Percentiles rank a stretch among this genome's conserved stretches.
Evolutionary conservation across 1,139 yeast species (phyloP).

Genomic region (Scheffersomyces quercinus): DNA sequence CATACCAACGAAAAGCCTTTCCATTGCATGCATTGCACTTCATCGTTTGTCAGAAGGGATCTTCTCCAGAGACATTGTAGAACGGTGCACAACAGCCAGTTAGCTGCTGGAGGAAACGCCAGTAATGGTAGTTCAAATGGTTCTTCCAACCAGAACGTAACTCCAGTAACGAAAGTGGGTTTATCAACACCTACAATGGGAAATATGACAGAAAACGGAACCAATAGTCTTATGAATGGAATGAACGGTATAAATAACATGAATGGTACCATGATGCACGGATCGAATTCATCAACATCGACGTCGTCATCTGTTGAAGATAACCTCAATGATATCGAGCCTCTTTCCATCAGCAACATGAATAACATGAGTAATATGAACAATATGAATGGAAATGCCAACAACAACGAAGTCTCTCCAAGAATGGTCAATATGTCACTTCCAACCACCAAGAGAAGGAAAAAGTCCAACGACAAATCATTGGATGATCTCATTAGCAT

Average conservation of each 20-base stretch:
- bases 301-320: background rate
- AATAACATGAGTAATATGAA: constrained; percentile 3
- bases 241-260: no score
- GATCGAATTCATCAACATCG: background rate
- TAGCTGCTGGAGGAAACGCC: constrained; percentile 4
- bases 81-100: constrained; percentile 61
- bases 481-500: background rate
- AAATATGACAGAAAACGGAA: no score
- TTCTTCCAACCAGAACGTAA: no score
- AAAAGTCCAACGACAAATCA: background rate
- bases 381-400: constrained; percentile 7
- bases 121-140: background rate
- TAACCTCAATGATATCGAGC: background rate
- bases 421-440: background rate
- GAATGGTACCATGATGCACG: no score
- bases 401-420: background rate
- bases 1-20: constrained; percentile 85
- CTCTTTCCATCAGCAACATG: constrained; percentile 2
- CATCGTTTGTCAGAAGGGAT: constrained; percentile 77
- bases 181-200: no score
- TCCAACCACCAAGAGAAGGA: background rate
- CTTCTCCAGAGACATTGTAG: constrained; percentile 74
- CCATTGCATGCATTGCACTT: constrained; percentile 69
- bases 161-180: no score
- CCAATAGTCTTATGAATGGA: no score